Evolutionary conservation across 257 asterid species (phyloP), one percentile per base, ranked within the genome.

Genomic region (Capsicum pubescens): DNA sequence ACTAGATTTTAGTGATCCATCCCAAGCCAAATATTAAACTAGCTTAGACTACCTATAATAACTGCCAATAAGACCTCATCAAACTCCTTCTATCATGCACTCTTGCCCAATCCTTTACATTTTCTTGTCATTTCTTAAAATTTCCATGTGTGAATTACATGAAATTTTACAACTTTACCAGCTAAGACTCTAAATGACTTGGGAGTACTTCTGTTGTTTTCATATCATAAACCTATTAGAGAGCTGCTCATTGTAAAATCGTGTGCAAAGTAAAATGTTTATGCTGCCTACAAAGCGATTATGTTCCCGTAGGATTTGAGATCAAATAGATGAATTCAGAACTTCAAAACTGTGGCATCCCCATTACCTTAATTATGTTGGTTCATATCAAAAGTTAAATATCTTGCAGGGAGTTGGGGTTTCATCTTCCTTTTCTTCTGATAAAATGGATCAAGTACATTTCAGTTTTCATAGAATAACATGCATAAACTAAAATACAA

Each of bases 1-100:
- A n/a, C 58, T 71, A 46, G 36, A 71, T n/a, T 17, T 9, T 46
- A 71, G 79, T 71, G n/a, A 82, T 86, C 70, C 57, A 80, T 77
- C 56, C 19, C 55, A 79, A 71, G 32, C 84, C 58, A 72, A 61
- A 76, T 68, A 80, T 52, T 67, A 81, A 36, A 79, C 12, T 60
- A 11, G 70, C 36, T 9, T 63, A 63, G 39, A 63, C 42, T 63
- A 21, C 70, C 42, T 19, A 26, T 63, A 21, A 63, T 63, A 63
- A 63, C 42, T 63, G 70, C 16, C 9, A 63, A 21, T 63, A 63
- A 21, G 42, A 21, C 70, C 42, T 63, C 26, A 63, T 63, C 3
- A 21, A 63, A 63, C 79, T 70, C 72, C 14, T 32, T 42, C 78
- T 9, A 52, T 71, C 85, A 63, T 55, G 82, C 8, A 63, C 70